Evolutionary conservation across 345 rosid species (phyloP), one percentile per base, ranked within the genome.

Genomic region (Luvunga scandens): DNA sequence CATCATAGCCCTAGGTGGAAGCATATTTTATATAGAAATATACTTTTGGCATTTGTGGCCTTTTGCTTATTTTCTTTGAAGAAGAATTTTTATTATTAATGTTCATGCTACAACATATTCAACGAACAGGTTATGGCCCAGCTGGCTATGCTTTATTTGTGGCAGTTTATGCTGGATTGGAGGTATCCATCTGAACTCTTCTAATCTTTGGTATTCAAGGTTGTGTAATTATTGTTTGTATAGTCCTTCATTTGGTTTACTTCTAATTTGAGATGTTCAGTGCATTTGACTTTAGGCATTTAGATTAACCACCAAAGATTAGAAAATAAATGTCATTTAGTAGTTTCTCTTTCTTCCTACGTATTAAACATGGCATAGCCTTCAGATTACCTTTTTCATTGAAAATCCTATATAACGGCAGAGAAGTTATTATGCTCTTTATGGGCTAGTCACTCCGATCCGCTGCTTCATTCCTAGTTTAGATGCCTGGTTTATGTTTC

Each of bases 91-190:
- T 33, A 50, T 71, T 7, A 6, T 24, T 33, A 56, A 71, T 55
- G 56, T 69, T 81, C 64, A 64, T 81, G 34, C 62, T 14, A 50
- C 45, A 34, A 50, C n/a, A 12, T 22, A 69, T 83, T 61, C 13
- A 62, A 66, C 81, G 69, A 42, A 66, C 91, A 96, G 99, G 94
- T 82, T 92, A 94, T 80, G 99, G 99, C 36, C 89, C 99, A 0
- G 91, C 95, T 75, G 99, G 99, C 64, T 96, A 96, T 84, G 99
- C 97, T 57, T 61, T 96, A 74, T 96, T 96, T 84, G 88, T 96
- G 66, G 97, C 93, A 21, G 98, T 90, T 5, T 92, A 96, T 81
- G 98, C 99, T 39, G 99, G 98, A 33, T 82, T 96, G 77, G 99
- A 96, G 86, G 99, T 90, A 90, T 81, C 88, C 62, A 45, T 71